Evolutionary conservation across 306 rosid species (phyloP).

Genomic region (Casuarina glauca): DNA sequence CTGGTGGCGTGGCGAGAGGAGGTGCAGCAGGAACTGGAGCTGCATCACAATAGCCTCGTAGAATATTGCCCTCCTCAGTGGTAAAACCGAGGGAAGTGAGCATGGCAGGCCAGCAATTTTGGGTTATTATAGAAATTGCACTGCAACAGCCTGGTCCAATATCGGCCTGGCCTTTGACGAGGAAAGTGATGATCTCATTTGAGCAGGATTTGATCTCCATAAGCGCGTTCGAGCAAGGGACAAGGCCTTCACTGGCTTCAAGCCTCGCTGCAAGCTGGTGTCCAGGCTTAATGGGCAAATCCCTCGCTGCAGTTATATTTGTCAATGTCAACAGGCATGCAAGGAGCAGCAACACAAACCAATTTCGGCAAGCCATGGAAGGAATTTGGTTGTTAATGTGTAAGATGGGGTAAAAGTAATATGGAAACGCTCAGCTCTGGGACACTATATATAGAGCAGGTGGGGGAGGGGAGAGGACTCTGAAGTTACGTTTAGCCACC

Average conservation of each 20-base stretch:
- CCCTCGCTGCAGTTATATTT: no score
- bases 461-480: no score
- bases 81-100: conserved; percentile 41
- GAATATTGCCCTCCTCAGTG: conserved; percentile 27
- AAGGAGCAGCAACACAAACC: no score
- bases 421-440: no score
- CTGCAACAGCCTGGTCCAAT: conserved; percentile 40
- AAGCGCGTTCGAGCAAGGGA: conserved; percentile 37
- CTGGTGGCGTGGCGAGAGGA: conserved; percentile 4
- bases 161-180: conserved; percentile 25
- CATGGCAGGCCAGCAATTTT: conserved; percentile 48
- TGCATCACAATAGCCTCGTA: conserved; percentile 39
- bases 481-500: no score
- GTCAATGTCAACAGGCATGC: no score
- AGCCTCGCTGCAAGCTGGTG: no score
- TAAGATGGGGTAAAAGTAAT: no score
- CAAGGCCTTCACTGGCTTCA: not conserved
- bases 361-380: no score
- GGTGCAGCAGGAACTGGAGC: conserved; percentile 24
- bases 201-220: conserved; percentile 40
- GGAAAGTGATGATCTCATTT: conserved; percentile 34
- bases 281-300: no score
- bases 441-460: no score
- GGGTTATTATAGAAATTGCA: conserved; percentile 38
- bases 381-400: no score